Conservation (phyloP, 2,329 filamentous ascomycete species). For the Sporothrix variecibatus region DNA sequence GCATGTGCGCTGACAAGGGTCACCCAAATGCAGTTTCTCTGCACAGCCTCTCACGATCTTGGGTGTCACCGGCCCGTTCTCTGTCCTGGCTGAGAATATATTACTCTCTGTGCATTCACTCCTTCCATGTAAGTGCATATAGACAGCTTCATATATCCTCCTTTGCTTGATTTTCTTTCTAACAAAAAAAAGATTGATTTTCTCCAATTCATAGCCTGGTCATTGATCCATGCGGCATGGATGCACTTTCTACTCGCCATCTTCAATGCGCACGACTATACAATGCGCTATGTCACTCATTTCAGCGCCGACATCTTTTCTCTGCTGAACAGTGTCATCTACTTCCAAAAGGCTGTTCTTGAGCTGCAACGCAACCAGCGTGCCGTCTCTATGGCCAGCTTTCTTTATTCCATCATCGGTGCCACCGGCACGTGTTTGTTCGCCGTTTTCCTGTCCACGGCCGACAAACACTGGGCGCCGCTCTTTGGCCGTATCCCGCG, state of each 20-base stretch:
- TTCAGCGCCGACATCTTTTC: slow-evolving; percentile 24
- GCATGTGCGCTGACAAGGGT: too few species aligned
- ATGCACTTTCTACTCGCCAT: slow-evolving; percentile 21
- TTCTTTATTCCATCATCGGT: slow-evolving; percentile 23
- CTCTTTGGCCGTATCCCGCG: slow-evolving; percentile 20
- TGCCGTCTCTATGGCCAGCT: slow-evolving; percentile 20
- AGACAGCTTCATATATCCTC: background rate
- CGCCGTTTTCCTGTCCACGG: slow-evolving; percentile 20
- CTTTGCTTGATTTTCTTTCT: too few species aligned
- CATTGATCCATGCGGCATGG: slow-evolving; percentile 24
- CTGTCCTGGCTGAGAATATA: slow-evolving; percentile 20
- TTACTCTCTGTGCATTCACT: slow-evolving; percentile 17
- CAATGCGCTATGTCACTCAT: slow-evolving; percentile 24
- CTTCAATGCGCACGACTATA: slow-evolving; percentile 25
- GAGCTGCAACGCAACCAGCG: slow-evolving; percentile 17
- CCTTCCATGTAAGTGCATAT: slow-evolving; percentile 1
- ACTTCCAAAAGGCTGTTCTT: slow-evolving; percentile 25
- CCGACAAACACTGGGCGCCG: slow-evolving; percentile 21
- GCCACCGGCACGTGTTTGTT: slow-evolving; percentile 20
- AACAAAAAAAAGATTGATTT: slow-evolving; percentile 23
- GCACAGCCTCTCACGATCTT: slow-evolving; percentile 15
- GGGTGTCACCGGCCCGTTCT: slow-evolving; percentile 16
- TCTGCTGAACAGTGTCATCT: slow-evolving; percentile 24
- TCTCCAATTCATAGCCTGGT: slow-evolving; percentile 25
- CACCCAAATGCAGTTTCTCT: slow-evolving; percentile 2